A percentile compares a stretch with the other conserved stretches of the same genome.
Conservation (phyloP, 768 basidiomycete species). For the Naganishia vaughanmartiniae region DNA sequence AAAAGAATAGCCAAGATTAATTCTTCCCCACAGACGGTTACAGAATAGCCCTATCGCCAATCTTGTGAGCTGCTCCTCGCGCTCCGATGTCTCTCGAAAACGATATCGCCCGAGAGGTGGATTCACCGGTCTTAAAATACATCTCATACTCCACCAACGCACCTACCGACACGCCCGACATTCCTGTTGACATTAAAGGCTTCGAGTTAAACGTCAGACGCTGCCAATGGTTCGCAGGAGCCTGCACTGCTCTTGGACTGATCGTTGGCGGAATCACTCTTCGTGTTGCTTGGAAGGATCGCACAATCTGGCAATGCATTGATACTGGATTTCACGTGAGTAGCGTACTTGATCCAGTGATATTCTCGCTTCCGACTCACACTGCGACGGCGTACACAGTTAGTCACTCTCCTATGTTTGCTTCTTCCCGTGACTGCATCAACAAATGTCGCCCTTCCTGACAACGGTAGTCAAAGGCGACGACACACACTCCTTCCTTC, state of each 20-base stretch:
- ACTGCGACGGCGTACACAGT: background rate
- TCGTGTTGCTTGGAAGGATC: background rate
- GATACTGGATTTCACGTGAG: background rate
- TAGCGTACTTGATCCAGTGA: background rate
- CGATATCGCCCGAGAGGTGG: too few species aligned
- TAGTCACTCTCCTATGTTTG: background rate
- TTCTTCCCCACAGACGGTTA: too few species aligned
- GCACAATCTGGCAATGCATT: background rate
- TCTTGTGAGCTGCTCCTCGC: too few species aligned
- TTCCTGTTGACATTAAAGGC: background rate
- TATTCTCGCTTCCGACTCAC: background rate
- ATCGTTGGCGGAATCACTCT: background rate
- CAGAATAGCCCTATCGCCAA: too few species aligned
- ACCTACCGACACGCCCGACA: constrained; percentile 5
- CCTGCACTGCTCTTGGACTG: background rate
- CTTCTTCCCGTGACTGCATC: background rate
- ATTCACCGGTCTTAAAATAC: too few species aligned
- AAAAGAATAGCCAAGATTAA: too few species aligned
- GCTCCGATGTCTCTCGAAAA: too few species aligned
- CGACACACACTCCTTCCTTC: background rate
- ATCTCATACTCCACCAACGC: background rate
- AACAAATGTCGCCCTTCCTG: background rate
- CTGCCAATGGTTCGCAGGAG: background rate
- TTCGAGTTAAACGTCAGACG: background rate
- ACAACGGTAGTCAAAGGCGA: background rate